A percentile compares a stretch with the other conserved stretches of the same genome.
Conservation (phyloP, 257 asterid species). For the Verbena officinalis region DNA sequence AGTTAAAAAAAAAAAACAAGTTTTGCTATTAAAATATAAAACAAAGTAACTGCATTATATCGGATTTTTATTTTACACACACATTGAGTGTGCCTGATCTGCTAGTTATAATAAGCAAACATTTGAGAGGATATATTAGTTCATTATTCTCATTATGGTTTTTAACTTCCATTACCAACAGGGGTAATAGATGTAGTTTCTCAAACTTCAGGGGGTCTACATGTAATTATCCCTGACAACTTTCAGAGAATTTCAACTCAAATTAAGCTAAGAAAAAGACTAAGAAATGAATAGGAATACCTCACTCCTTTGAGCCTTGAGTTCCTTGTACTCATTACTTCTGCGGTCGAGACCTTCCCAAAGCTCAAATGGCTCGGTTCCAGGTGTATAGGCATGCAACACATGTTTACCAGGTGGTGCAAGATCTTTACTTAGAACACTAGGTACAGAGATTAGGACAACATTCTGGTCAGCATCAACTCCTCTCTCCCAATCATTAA, state of each 20-base stretch:
- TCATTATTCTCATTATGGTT: no score
- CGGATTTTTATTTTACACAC: no score
- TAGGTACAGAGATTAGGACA: slow-evolving; percentile 85
- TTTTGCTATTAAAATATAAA: no score
- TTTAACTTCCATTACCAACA: no score
- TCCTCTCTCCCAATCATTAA: slow-evolving; percentile 91
- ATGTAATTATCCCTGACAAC: neutral
- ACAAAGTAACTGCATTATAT: no score
- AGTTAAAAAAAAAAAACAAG: no score
- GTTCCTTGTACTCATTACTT: slow-evolving; percentile 84
- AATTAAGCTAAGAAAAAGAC: neutral
- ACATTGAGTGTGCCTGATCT: no score
- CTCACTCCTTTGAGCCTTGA: slow-evolving; percentile 88
- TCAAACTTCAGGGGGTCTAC: neutral
- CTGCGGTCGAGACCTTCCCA: slow-evolving; percentile 93
- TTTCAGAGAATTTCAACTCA: neutral
- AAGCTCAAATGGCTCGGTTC: slow-evolving; percentile 85
- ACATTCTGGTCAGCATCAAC: slow-evolving; percentile 96
- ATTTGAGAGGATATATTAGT: no score
- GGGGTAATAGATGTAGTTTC: no score
- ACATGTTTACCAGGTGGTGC: slow-evolving; percentile 94
- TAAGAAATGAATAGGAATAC: slow-evolving; percentile 33
- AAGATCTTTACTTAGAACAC: slow-evolving; percentile 77
- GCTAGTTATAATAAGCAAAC: no score
- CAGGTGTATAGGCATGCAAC: slow-evolving; percentile 90